These are phyloP conservation scores for Hymenoscyphus linearis DNA, from an alignment of 2,329 filamentous ascomycete genomes.

Conservation along the genomic window DNA sequence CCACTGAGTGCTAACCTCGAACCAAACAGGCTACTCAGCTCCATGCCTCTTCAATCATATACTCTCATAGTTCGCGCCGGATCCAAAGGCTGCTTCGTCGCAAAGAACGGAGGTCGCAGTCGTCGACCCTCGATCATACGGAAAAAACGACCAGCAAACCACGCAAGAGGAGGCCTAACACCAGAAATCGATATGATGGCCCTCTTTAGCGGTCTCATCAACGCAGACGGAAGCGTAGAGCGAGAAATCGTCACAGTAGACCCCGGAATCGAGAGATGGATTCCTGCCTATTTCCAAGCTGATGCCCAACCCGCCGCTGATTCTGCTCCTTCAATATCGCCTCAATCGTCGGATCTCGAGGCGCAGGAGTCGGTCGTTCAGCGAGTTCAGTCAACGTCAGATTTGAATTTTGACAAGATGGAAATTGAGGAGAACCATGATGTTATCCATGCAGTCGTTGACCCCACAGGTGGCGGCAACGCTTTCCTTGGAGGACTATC, in stretches of 20 bases:
- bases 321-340: neutral
- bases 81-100: slow-evolving; percentile 65
- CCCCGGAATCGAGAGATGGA: slow-evolving; percentile 58
- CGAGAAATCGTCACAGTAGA: slow-evolving; percentile 50
- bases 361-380: neutral
- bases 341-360: neutral
- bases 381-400: neutral
- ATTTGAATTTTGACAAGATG: neutral
- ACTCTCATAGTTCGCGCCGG: slow-evolving; percentile 66
- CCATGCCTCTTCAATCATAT: slow-evolving; percentile 60
- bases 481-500: slow-evolving; percentile 67
- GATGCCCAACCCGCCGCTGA: slow-evolving; percentile 15
- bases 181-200: slow-evolving; percentile 59
- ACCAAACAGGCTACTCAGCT: slow-evolving; percentile 42
- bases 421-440: neutral
- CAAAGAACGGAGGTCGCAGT: slow-evolving; percentile 33
- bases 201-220: slow-evolving; percentile 53
- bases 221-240: slow-evolving; percentile 44
- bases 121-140: slow-evolving; percentile 17
- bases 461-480: slow-evolving; percentile 93
- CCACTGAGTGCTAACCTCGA: neutral
- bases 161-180: slow-evolving; percentile 46
- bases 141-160: slow-evolving; percentile 23
- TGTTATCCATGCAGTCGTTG: slow-evolving; percentile 61
- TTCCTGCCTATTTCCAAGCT: slow-evolving; percentile 65